phyloP scores from a whole-genome alignment of 192 early-diverging fungal species.

The Coemansia sp. region DNA sequence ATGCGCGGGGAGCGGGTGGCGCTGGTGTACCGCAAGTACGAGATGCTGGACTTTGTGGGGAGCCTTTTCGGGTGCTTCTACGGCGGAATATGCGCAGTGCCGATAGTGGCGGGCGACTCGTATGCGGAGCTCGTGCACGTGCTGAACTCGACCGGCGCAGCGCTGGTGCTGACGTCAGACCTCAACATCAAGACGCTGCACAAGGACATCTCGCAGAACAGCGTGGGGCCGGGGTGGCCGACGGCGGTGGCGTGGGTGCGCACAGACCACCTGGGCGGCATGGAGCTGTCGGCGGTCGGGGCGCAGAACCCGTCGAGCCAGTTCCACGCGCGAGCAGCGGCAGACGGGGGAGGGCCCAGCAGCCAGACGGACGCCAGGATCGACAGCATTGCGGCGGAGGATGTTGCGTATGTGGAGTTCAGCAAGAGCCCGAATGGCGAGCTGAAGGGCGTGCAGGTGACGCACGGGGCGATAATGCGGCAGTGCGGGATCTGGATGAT shows the following conservation, averaged over 20 bases:
- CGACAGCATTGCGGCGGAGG: constrained; percentile 33
- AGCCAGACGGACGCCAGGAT: constrained; percentile 23
- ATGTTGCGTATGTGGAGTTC: constrained; percentile 84
- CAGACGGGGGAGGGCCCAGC: constrained; percentile 10
- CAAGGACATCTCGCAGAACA: constrained; percentile 62
- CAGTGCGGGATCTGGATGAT: constrained; percentile 59
- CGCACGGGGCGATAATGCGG: constrained; percentile 72
- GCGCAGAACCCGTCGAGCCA: constrained; percentile 27
- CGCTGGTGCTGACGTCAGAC: constrained; percentile 80
- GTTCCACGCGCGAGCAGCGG: constrained; percentile 21
- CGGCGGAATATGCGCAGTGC: constrained; percentile 79
- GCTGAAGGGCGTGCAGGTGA: constrained; percentile 80
- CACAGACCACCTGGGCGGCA: constrained; percentile 72
- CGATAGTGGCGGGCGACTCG: constrained; percentile 80
- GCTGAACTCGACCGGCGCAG: constrained; percentile 63
- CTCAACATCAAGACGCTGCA: constrained; percentile 70
- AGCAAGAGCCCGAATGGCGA: constrained; percentile 80
- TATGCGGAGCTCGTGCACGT: constrained; percentile 76
- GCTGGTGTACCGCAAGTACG: constrained; percentile 76
- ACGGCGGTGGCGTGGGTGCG: constrained; percentile 76
- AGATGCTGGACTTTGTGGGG: constrained; percentile 80
- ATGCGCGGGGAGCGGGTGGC: constrained; percentile 70
- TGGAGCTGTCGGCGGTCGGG: constrained; percentile 51
- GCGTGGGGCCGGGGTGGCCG: constrained; percentile 63
- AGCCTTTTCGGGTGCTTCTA: constrained; percentile 81